Percentiles rank a stretch among this genome's conserved stretches.
phyloP scores from a whole-genome alignment of 176 grass and related monocot species.

The Zea mays region DNA sequence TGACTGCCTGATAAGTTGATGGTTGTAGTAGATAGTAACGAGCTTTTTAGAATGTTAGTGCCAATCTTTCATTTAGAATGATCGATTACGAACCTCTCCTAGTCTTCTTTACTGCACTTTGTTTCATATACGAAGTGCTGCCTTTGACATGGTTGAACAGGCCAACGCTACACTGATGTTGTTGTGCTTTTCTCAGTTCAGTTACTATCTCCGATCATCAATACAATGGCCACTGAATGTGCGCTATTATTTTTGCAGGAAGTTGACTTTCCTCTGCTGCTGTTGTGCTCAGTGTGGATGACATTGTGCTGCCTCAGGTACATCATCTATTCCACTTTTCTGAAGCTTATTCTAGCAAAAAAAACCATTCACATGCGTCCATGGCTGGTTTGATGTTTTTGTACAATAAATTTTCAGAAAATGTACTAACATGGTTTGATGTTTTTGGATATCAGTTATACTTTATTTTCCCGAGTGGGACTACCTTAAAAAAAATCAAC shows the following conservation, averaged over 20 bases:
- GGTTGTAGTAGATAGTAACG: constrained; percentile 12
- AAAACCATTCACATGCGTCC: no score
- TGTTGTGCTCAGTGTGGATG: constrained; percentile 67
- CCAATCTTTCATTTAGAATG: not conserved
- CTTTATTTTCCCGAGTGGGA: no score
- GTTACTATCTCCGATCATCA: no score
- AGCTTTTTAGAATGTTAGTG: not conserved
- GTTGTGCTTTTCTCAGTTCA: no score
- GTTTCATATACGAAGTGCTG: not conserved
- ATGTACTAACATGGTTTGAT: no score
- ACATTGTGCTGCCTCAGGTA: constrained; percentile 94
- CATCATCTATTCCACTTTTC: constrained; percentile 1
- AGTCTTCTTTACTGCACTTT: not conserved
- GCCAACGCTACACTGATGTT: no score
- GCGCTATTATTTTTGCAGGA: constrained; percentile 27
- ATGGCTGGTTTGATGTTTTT: no score
- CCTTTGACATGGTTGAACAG: constrained; percentile 5
- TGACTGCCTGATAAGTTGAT: constrained; percentile 7
- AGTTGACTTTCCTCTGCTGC: constrained; percentile 86
- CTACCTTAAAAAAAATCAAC: no score
- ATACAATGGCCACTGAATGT: no score
- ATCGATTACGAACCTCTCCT: not conserved
- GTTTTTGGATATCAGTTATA: no score
- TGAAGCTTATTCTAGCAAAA: not conserved
- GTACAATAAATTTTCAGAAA: no score